Evolutionary conservation across 495 filamentous ascomycete genomes (phyloP), one percentile per base, ranked within the genome.

Genomic region (Talaromyces adpressus): DNA sequence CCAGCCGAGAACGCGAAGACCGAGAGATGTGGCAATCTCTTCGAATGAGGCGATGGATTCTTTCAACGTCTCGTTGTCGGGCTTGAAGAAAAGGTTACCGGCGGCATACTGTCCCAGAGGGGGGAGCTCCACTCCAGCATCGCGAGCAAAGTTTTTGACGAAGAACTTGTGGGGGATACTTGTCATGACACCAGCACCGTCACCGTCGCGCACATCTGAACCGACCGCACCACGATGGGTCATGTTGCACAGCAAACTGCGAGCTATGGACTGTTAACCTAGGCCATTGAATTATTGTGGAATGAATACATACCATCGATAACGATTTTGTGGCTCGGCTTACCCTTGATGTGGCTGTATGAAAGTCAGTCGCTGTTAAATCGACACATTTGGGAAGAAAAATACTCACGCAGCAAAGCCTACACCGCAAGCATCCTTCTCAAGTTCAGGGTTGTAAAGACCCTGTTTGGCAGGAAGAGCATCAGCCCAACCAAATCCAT

Each of bases 391-490:
- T 18, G n/a, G 7, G 16, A 49, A 22, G 11, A 8, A 60, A 53
- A 34, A 11, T 62, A 84, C 91, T 80, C 82, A 97, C 93, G 94
- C 96, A 74, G 94, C 92, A 77, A 99, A 99, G 71, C 94, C 95
- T 68, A 99, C 94, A 89, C 94, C 94, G 73, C 94, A 99, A 53
- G 94, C 91, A 92, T 99, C 94, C 77, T 99, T 99, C 76, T 99
- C 94, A 62, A 94, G 87, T 71, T 88, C 86, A 61, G 94, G 94
- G 75, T 98, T 93, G 72, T 99, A 99, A 34, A 99, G 86, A 78
- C 93, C 94, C 87, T 98, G 95, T 84, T 93, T 93, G 82, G 96
- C 86, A 64, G 94, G 94, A 68, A 99, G 83, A 72, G 93, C 87
- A 67, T 92, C 90, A 61, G 94, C 94, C 94, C 94, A 99, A 73